Conservation (phyloP, 2,329 filamentous ascomycete species). For the Colletotrichum echinochloae region DNA sequence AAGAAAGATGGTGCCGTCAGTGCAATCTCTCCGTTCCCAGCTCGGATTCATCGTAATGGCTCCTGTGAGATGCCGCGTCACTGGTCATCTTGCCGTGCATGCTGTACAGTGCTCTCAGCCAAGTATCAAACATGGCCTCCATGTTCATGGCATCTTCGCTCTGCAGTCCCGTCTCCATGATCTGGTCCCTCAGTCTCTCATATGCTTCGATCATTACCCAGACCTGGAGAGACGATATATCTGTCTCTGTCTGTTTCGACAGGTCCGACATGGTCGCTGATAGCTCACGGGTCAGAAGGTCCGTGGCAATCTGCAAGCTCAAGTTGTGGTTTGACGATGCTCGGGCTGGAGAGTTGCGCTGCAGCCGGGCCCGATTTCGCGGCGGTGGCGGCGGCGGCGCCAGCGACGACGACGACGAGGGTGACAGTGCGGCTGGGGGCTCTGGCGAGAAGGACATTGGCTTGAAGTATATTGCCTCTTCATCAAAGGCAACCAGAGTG, state of each 20-base stretch:
- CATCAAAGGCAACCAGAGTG: constrained; percentile 60
- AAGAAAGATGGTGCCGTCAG: neutral
- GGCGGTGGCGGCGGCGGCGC: constrained; percentile 40
- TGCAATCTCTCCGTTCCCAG: constrained; percentile 22
- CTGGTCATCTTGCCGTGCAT: constrained; percentile 58
- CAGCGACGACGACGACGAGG: constrained; percentile 40
- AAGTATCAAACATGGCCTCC: constrained; percentile 61
- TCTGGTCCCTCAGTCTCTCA: constrained; percentile 62
- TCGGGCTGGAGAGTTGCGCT: constrained; percentile 10
- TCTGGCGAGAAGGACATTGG: constrained; percentile 55
- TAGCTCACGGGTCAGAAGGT: constrained; percentile 64
- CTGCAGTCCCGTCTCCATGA: constrained; percentile 49
- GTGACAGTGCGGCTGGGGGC: constrained; percentile 46
- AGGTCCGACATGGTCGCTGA: constrained; percentile 54
- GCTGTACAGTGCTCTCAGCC: constrained; percentile 62
- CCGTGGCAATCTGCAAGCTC: constrained; percentile 63
- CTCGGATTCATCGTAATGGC: constrained; percentile 45
- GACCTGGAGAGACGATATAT: constrained; percentile 62
- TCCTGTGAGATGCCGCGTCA: constrained; percentile 41
- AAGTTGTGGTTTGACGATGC: constrained; percentile 48
- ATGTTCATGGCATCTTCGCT: constrained; percentile 47
- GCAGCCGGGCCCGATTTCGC: constrained; percentile 36
- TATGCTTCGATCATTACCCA: constrained; percentile 71
- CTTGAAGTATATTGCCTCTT: constrained; percentile 61
- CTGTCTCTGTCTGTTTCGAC: constrained; percentile 44